Evolutionary conservation across 192 early-diverging fungal species (phyloP).

Genomic region (Coemansia sp.): DNA sequence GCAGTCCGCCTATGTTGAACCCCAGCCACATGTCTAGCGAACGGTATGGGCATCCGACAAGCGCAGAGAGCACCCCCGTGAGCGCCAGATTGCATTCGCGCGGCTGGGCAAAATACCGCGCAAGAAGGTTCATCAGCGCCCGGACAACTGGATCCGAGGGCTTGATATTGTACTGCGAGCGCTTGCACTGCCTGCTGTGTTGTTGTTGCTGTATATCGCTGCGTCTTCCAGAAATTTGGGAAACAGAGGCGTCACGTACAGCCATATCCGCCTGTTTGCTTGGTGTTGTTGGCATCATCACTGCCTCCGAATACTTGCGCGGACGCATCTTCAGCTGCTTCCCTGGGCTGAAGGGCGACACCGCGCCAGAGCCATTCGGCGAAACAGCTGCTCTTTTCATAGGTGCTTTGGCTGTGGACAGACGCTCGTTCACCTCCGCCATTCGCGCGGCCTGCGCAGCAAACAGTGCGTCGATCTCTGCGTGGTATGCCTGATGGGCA

Average conservation of each 20-base stretch:
- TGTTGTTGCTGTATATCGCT: not conserved
- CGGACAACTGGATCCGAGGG: conserved; percentile 67
- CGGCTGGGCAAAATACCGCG: conserved; percentile 83
- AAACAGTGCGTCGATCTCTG: conserved; percentile 41
- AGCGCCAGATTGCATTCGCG: conserved; percentile 87
- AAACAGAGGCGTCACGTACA: not conserved
- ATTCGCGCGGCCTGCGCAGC: conserved; percentile 35
- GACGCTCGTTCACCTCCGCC: not conserved
- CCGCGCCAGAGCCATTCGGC: not conserved
- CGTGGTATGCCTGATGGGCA: conserved; percentile 43
- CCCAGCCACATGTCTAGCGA: conserved; percentile 70
- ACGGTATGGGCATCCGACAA: conserved; percentile 74
- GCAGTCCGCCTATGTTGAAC: conserved; percentile 52
- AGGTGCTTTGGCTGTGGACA: not conserved
- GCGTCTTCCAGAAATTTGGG: not conserved
- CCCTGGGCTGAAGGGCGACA: conserved; percentile 13
- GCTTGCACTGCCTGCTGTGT: conserved; percentile 6
- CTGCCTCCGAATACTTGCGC: conserved; percentile 54
- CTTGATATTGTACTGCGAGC: conserved; percentile 45
- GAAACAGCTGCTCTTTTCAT: not conserved
- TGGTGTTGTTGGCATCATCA: conserved; percentile 2
- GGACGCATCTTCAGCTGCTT: conserved; percentile 41
- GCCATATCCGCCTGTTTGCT: not conserved
- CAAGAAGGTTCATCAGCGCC: conserved; percentile 64
- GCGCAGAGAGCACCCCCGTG: conserved; percentile 84